These are phyloP conservation scores for Mrakia frigida DNA, from an alignment of 768 basidiomycete genomes.

Conservation along the genomic window DNA sequence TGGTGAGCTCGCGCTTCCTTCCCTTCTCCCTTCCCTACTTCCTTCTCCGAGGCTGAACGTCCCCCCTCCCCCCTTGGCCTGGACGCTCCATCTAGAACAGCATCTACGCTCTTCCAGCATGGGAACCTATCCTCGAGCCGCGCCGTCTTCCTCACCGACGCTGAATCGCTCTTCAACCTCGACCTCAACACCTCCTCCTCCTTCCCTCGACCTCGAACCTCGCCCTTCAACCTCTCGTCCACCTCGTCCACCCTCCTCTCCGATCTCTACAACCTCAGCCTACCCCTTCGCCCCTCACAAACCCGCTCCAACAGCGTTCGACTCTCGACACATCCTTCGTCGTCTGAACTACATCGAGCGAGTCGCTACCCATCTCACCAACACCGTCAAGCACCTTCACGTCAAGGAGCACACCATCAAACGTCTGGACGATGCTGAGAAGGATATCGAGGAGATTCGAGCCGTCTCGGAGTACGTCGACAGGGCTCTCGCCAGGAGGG, in stretches of 20 bases:
- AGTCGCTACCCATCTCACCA: neutral
- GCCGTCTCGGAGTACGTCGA: neutral
- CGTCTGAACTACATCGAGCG: neutral
- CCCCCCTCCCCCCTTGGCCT: too few species aligned
- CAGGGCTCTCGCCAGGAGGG: neutral
- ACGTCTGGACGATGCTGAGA: neutral
- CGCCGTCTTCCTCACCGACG: neutral
- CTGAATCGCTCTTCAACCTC: neutral
- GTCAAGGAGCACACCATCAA: neutral
- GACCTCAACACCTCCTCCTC: neutral
- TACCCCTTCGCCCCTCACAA: neutral
- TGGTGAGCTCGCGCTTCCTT: neutral
- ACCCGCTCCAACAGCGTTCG: neutral
- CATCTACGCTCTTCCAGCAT: neutral
- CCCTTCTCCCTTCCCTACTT: neutral
- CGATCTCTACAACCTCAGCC: neutral
- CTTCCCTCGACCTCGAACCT: neutral
- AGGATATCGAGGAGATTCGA: neutral
- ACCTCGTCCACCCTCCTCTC: neutral
- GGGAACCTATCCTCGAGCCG: neutral
- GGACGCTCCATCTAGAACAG: too few species aligned
- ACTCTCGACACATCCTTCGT: neutral
- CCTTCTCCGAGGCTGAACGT: neutral
- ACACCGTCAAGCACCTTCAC: neutral
- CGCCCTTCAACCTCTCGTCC: neutral